Conservation (phyloP, 202 grass and related monocot genomes). For the Eragrostis tef region DNA sequence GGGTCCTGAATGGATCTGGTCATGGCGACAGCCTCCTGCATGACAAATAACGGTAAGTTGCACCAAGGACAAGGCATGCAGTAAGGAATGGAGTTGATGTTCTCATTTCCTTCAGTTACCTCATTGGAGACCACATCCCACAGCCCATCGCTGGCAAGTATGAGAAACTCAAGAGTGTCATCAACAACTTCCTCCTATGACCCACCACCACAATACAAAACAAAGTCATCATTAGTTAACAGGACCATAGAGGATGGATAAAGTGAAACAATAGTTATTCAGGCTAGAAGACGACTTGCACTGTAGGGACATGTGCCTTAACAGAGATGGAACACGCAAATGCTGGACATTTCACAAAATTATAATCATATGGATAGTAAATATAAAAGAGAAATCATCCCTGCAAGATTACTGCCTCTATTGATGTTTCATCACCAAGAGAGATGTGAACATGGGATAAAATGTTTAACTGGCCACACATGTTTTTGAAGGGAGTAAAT, state of each 20-base stretch:
- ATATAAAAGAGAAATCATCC: background rate
- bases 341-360: background rate
- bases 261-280: background rate
- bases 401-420: background rate
- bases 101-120: constrained; percentile 49
- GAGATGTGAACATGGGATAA: background rate
- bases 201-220: constrained; percentile 45
- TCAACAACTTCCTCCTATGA: constrained; percentile 79
- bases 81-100: background rate
- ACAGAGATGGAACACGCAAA: background rate
- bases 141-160: constrained; percentile 89
- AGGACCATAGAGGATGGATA: background rate
- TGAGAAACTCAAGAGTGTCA: constrained; percentile 78
- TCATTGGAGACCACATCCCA: constrained; percentile 98
- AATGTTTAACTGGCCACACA: background rate
- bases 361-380: no score
- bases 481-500: constrained; percentile 21
- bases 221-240: constrained; percentile 5
- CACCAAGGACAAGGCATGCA: background rate
- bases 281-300: background rate
- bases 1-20: constrained; percentile 71
- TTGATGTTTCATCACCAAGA: background rate
- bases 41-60: background rate
- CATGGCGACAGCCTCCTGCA: constrained; percentile 82
- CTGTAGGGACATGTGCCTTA: background rate